Percentiles rank a stretch among this genome's conserved stretches.
Conservation (phyloP, 2,329 filamentous ascomycete species). For the Escovopsis sp. region DNA sequence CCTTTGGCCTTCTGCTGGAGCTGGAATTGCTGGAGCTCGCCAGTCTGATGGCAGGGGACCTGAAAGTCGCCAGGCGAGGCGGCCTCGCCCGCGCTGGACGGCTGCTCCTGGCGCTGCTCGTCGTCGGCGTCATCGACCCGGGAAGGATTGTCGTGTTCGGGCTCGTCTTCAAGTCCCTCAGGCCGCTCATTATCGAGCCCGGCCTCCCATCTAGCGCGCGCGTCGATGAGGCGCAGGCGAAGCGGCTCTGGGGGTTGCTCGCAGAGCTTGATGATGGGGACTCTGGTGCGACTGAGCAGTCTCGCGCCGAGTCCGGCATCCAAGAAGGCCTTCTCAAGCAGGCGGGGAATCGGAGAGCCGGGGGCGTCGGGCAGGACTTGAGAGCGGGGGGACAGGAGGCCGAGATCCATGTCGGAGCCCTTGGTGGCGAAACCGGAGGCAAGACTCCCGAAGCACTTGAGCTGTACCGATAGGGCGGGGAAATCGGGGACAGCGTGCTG, state of each 20-base stretch:
- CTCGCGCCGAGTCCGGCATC: conserved; percentile 59
- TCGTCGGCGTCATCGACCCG: conserved; percentile 8
- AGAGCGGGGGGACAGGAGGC: conserved; percentile 52
- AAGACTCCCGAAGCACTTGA: conserved; percentile 71
- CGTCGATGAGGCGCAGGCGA: conserved; percentile 42
- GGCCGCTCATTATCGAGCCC: conserved; percentile 27
- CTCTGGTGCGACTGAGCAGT: conserved; percentile 60
- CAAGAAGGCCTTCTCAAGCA: conserved; percentile 62
- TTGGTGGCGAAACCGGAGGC: conserved; percentile 75
- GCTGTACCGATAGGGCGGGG: conserved; percentile 39
- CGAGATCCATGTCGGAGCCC: conserved; percentile 83
- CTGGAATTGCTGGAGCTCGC: conserved; percentile 11
- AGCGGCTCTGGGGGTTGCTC: conserved; percentile 50
- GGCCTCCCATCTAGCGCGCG: conserved; percentile 57
- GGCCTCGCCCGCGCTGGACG: conserved; percentile 2
- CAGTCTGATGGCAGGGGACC: conserved; percentile 7
- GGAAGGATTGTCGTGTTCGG: conserved; percentile 12
- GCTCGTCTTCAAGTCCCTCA: conserved; percentile 20
- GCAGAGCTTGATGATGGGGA: conserved; percentile 81
- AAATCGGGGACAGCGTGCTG: conserved; percentile 28
- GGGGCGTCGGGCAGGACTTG: conserved; percentile 34
- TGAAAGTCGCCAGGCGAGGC: conserved; percentile 8
- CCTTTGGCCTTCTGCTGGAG: conserved; percentile 28
- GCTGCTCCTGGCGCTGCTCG: conserved; percentile 5
- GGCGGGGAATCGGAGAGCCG: conserved; percentile 50